These are phyloP conservation scores for Ganoderma boninense DNA, from an alignment of 1,284 basidiomycete genomes.

Conservation along the genomic window DNA sequence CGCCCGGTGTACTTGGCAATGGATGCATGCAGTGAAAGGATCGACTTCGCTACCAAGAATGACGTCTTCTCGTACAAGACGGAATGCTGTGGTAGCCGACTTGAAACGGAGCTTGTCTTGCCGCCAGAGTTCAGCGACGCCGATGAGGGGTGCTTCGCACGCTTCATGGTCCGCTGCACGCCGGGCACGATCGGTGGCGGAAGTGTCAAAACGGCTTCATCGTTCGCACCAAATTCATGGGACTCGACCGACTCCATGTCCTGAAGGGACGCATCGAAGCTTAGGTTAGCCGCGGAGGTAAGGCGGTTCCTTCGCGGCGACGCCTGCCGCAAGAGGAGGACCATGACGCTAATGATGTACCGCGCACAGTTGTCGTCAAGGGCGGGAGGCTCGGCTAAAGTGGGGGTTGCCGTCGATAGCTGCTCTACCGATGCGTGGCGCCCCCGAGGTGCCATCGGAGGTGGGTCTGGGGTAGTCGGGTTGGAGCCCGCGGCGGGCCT, in stretches of 20 bases:
- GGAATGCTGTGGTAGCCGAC: constrained; percentile 49
- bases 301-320: constrained; percentile 65
- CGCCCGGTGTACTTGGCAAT: constrained; percentile 78
- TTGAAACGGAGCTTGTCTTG: constrained; percentile 47
- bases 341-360: constrained; percentile 85
- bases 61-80: constrained; percentile 74
- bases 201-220: constrained; percentile 17
- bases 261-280: constrained; percentile 72
- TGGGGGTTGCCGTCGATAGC: constrained; percentile 37
- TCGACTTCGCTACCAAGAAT: constrained; percentile 64
- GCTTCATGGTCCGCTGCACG: constrained; percentile 32
- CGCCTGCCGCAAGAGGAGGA: constrained; percentile 83
- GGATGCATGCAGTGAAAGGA: constrained; percentile 63
- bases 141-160: constrained; percentile 47
- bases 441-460: constrained; percentile 40
- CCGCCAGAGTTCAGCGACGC: constrained; percentile 53
- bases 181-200: constrained; percentile 31
- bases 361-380: constrained; percentile 89
- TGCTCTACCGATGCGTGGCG: constrained; percentile 51
- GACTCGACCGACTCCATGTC: constrained; percentile 71
- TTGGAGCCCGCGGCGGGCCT: constrained; percentile 43
- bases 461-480: constrained; percentile 44
- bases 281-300: constrained; percentile 67
- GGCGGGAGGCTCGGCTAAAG: constrained; percentile 76
- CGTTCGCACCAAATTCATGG: constrained; percentile 39